These are phyloP conservation scores for Asparagopsis taxiformis DNA, from an alignment of 31 red algal genomes.

Conservation along the genomic window DNA sequence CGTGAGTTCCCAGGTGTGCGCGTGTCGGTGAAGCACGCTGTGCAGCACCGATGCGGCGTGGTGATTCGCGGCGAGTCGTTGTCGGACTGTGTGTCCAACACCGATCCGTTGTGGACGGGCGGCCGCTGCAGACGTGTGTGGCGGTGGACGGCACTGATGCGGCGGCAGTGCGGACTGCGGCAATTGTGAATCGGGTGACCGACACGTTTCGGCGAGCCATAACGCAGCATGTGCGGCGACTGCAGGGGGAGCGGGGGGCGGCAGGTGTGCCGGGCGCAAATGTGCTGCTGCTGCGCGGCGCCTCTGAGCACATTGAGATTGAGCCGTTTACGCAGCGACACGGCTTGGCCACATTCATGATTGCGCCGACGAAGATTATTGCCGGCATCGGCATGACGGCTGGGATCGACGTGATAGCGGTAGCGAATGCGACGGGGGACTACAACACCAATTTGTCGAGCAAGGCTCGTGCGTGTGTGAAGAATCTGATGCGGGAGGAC, in stretches of 20 bases:
- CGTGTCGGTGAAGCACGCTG: conserved; percentile 31
- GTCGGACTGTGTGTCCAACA: conserved; percentile 43
- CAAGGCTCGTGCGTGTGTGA: too few relatives aligned
- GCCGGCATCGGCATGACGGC: too few relatives aligned
- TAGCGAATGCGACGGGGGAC: too few relatives aligned
- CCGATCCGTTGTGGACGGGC: conserved; percentile 62
- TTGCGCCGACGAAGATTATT: too few relatives aligned
- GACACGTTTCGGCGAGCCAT: conserved; percentile 1
- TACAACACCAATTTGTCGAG: too few relatives aligned
- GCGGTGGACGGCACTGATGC: neutral
- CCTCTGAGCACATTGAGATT: conserved; percentile 7
- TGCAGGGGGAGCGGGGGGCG: neutral
- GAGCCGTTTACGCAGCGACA: conserved; percentile 10
- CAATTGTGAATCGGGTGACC: conserved; percentile 32
- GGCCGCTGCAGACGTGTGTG: neutral
- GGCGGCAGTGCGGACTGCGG: conserved; percentile 21
- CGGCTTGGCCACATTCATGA: too few relatives aligned
- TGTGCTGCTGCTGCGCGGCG: conserved; percentile 44
- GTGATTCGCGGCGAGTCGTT: conserved; percentile 9
- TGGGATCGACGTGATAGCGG: too few relatives aligned
- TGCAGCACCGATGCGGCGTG: conserved; percentile 43
- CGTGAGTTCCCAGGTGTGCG: conserved; percentile 1
- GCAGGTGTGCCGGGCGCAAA: conserved; percentile 12
- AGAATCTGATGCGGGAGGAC: too few relatives aligned
- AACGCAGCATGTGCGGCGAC: neutral